phyloP scores from a whole-genome alignment of 75 land plant species.

The Isoetes taiwanensis region DNA sequence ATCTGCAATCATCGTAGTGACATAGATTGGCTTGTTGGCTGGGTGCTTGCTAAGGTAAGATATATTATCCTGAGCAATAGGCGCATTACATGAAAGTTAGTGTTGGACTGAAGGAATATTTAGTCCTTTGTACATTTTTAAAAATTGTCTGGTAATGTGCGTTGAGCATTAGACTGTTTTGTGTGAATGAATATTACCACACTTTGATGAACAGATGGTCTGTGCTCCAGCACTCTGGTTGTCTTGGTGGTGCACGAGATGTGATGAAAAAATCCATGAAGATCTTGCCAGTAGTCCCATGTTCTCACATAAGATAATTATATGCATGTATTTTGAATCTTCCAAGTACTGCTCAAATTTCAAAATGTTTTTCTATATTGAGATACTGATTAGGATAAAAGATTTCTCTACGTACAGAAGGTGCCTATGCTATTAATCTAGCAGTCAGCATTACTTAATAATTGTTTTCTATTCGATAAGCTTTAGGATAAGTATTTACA shows the following conservation, averaged over 20 bases:
- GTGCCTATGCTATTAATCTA: too few species aligned
- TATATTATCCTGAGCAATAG: too few species aligned
- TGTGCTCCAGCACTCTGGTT: slow-evolving; percentile 52
- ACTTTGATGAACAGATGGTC: too few species aligned
- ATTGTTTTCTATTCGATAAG: not conserved
- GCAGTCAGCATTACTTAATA: not conserved
- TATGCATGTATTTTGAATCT: not conserved
- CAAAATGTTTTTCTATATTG: too few species aligned
- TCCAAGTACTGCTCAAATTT: too few species aligned
- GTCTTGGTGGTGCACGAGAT: slow-evolving; percentile 78
- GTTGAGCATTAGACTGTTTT: too few species aligned
- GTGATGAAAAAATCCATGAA: slow-evolving; percentile 84
- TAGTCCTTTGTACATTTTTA: too few species aligned
- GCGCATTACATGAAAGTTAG: too few species aligned
- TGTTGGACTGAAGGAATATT: too few species aligned
- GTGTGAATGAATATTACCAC: too few species aligned
- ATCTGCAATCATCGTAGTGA: slow-evolving; percentile 74
- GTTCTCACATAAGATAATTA: not conserved
- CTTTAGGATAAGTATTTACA: not conserved
- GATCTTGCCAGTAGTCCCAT: slow-evolving; percentile 46
- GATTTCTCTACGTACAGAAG: too few species aligned
- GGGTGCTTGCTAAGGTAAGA: slow-evolving; percentile 84
- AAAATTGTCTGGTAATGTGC: too few species aligned
- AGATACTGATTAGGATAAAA: not conserved
- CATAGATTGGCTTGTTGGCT: slow-evolving; percentile 92